A percentile compares a stretch with the other conserved stretches of the same genome.
Evolutionary conservation across 1,139 yeast genomes (phyloP).

Genomic region (Lodderomyces margitis): DNA sequence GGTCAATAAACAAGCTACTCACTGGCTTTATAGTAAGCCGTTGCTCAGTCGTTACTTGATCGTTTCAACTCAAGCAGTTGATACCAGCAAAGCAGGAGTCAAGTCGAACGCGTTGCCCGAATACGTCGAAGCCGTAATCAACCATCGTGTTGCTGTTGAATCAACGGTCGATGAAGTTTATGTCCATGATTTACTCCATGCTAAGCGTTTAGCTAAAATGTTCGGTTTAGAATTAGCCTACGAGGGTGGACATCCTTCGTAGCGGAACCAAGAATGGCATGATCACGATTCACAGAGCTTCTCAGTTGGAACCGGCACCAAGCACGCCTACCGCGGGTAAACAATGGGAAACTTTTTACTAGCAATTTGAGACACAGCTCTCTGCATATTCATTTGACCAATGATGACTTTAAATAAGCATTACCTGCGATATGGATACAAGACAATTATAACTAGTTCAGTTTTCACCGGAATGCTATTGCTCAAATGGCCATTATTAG

Average conservation of each 20-base stretch:
- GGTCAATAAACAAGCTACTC: slow-evolving; percentile 24
- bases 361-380: slow-evolving; percentile 56
- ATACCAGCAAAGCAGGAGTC: slow-evolving; percentile 33
- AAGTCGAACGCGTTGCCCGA: slow-evolving; percentile 40
- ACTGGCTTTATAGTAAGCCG: slow-evolving; percentile 7
- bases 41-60: slow-evolving; percentile 20
- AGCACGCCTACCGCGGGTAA: slow-evolving; percentile 44
- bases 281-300: slow-evolving; percentile 34
- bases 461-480: too few relatives aligned
- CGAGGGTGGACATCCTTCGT: slow-evolving; percentile 27
- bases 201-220: slow-evolving; percentile 26
- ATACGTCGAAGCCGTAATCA: slow-evolving; percentile 24
- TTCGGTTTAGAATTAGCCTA: slow-evolving; percentile 36
- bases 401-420: too few relatives aligned
- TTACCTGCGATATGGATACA: too few relatives aligned
- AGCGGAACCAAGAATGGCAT: slow-evolving; percentile 34
- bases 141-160: slow-evolving; percentile 35
- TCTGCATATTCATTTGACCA: too few relatives aligned
- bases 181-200: slow-evolving; percentile 35
- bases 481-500: too few relatives aligned
- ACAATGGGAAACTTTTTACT: slow-evolving; percentile 51
- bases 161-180: slow-evolving; percentile 31
- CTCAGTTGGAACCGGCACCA: slow-evolving; percentile 55
- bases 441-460: too few relatives aligned
- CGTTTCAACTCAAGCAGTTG: slow-evolving; percentile 35